Percentiles rank a stretch among this genome's conserved stretches.
phyloP scores from a whole-genome alignment of 2,329 filamentous ascomycete genomes.

The Alternaria novae-zelandiae region DNA sequence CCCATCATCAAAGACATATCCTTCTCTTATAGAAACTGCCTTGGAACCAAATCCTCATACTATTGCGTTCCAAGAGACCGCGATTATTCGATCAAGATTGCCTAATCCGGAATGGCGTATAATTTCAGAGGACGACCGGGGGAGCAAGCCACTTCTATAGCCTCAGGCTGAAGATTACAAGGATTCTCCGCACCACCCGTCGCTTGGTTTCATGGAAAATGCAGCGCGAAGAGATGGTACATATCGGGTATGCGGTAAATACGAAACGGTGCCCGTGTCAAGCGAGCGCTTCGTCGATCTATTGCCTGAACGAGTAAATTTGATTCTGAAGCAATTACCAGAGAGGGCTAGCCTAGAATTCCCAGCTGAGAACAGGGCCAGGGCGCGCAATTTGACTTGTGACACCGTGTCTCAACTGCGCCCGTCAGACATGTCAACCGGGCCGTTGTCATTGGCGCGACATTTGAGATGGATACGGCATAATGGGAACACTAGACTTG shows the following conservation, averaged over 20 bases:
- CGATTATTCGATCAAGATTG: conserved; percentile 22
- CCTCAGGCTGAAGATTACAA: not conserved
- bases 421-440: not conserved
- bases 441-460: not conserved
- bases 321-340: conserved; percentile 6
- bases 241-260: not conserved
- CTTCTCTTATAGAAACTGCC: not conserved
- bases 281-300: not conserved
- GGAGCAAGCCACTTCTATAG: not conserved
- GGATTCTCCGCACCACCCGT: not conserved
- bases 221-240: not conserved
- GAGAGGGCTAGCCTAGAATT: not conserved
- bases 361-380: not conserved
- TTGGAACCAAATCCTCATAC: not conserved
- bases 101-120: not conserved
- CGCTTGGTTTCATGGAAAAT: not conserved
- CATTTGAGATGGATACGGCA: not conserved
- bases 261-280: conserved; percentile 8
- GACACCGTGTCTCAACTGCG: not conserved
- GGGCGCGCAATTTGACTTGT: not conserved
- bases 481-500: not conserved
- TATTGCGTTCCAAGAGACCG: not conserved
- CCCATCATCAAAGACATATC: not conserved
- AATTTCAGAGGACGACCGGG: not conserved
- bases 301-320: not conserved